phyloP scores from a whole-genome alignment of 192 early-diverging fungal genomes.

The Helicostylum pulchrum region DNA sequence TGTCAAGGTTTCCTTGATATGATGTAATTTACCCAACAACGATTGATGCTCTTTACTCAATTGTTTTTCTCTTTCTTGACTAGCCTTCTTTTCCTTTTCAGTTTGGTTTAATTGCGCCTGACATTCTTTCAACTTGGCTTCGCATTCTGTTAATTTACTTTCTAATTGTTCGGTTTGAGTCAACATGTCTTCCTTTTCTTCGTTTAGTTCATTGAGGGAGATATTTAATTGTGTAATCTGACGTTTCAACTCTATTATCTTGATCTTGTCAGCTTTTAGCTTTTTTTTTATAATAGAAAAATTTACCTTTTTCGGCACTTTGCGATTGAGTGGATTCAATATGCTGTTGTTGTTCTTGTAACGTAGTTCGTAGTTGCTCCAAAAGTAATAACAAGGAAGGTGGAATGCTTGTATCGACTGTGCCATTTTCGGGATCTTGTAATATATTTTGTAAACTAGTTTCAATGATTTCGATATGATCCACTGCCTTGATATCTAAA shows the following conservation, averaged over 20 bases:
- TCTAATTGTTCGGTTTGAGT: slow-evolving; percentile 21
- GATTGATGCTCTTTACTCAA: slow-evolving; percentile 57
- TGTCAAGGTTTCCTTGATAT: slow-evolving; percentile 76
- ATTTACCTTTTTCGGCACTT: not conserved
- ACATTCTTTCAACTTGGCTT: slow-evolving; percentile 1
- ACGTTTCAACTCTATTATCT: slow-evolving; percentile 22
- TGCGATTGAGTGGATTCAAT: not conserved
- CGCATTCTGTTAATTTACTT: slow-evolving; percentile 12
- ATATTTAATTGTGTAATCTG: slow-evolving; percentile 31
- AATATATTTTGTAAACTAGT: slow-evolving; percentile 1
- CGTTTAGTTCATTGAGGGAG: slow-evolving; percentile 33
- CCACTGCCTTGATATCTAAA: not conserved
- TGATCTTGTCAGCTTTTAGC: not conserved
- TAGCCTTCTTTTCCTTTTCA: slow-evolving; percentile 27
- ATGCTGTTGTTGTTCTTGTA: slow-evolving; percentile 8
- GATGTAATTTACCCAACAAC: slow-evolving; percentile 71
- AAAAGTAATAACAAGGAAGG: slow-evolving; percentile 11
- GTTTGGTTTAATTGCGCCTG: slow-evolving; percentile 29
- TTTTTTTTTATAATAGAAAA: not conserved
- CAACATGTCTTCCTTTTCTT: slow-evolving; percentile 48
- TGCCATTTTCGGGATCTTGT: slow-evolving; percentile 7
- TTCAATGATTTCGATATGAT: not conserved
- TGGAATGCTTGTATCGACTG: not conserved
- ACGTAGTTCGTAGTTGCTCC: slow-evolving; percentile 9
- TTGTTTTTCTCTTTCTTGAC: slow-evolving; percentile 37